phyloP scores from a whole-genome alignment of 2,329 filamentous ascomycete species.

The Lasiodiplodia gonubiensis region DNA sequence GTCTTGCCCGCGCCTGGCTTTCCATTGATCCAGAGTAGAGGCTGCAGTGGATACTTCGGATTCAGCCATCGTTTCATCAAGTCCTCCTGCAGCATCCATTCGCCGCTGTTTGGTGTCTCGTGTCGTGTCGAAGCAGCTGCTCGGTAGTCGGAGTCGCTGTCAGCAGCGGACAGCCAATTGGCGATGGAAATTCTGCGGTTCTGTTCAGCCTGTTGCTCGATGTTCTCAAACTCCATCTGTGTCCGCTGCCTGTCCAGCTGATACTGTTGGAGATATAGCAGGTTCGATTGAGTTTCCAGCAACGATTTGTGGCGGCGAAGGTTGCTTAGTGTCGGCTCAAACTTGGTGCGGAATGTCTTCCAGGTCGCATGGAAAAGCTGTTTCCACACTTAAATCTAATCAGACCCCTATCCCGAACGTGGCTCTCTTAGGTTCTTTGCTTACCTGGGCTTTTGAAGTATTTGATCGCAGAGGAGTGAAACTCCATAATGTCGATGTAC shows the following conservation, averaged over 20 bases:
- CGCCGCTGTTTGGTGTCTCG: neutral
- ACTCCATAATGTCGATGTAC: slow-evolving; percentile 49
- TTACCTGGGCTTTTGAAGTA: slow-evolving; percentile 37
- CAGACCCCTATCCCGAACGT: neutral
- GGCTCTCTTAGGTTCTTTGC: slow-evolving; percentile 14
- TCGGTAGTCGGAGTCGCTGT: neutral
- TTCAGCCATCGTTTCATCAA: neutral
- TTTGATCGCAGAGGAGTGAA: slow-evolving; percentile 44
- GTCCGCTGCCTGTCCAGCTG: neutral
- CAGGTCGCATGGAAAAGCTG: slow-evolving; percentile 38
- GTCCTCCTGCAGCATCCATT: neutral
- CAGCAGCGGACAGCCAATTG: slow-evolving; percentile 30
- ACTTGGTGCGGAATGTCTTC: slow-evolving; percentile 33
- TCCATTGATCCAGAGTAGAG: slow-evolving; percentile 48
- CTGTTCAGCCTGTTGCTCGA: slow-evolving; percentile 26
- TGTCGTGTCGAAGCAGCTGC: neutral
- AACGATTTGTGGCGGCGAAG: slow-evolving; percentile 32
- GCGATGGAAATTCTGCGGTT: slow-evolving; percentile 26
- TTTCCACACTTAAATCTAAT: slow-evolving; percentile 34
- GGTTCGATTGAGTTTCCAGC: slow-evolving; percentile 34
- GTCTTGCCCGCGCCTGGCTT: slow-evolving; percentile 54
- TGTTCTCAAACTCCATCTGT: neutral
- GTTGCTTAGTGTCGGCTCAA: slow-evolving; percentile 32
- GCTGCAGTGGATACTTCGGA: slow-evolving; percentile 24
- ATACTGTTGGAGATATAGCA: slow-evolving; percentile 15